Percentiles rank a stretch among this genome's conserved stretches.
These are phyloP conservation scores for Udeniomyces megalosporus DNA, from an alignment of 768 basidiomycete genomes.

Conservation along the genomic window DNA sequence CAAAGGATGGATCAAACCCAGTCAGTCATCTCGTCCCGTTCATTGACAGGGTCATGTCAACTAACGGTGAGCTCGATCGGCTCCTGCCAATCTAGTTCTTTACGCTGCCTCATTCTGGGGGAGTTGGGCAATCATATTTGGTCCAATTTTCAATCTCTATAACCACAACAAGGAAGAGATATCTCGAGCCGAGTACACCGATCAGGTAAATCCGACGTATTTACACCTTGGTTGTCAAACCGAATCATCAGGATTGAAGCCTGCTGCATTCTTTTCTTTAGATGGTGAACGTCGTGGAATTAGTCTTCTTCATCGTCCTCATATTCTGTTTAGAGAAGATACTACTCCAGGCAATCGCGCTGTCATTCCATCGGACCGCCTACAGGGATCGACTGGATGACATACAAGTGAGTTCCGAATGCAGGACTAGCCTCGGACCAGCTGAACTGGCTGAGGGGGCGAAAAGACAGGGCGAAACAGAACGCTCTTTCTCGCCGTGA, in stretches of 20 bases:
- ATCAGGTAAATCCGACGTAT: conserved; percentile 33
- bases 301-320: conserved; percentile 57
- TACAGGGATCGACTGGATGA: conserved; percentile 52
- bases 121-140: conserved; percentile 61
- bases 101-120: conserved; percentile 53
- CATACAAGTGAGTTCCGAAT: too few species aligned
- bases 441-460: too few species aligned
- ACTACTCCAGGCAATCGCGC: conserved; percentile 53
- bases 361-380: conserved; percentile 57
- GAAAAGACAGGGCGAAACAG: too few species aligned
- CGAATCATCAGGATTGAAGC: background rate
- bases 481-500: background rate
- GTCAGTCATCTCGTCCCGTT: background rate
- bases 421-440: too few species aligned
- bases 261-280: too few species aligned
- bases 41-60: too few species aligned
- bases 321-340: conserved; percentile 49
- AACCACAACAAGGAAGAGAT: conserved; percentile 28
- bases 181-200: conserved; percentile 48
- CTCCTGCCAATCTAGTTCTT: conserved; percentile 32
- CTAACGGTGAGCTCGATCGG: background rate
- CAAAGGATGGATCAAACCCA: conserved; percentile 37
- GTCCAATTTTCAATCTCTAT: conserved; percentile 46
- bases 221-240: background rate
- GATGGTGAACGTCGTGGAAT: conserved; percentile 50